Percentiles rank a stretch among this genome's conserved stretches.
Evolutionary conservation across 306 rosid species (phyloP).

Genomic region (Citrullus colocynthis): DNA sequence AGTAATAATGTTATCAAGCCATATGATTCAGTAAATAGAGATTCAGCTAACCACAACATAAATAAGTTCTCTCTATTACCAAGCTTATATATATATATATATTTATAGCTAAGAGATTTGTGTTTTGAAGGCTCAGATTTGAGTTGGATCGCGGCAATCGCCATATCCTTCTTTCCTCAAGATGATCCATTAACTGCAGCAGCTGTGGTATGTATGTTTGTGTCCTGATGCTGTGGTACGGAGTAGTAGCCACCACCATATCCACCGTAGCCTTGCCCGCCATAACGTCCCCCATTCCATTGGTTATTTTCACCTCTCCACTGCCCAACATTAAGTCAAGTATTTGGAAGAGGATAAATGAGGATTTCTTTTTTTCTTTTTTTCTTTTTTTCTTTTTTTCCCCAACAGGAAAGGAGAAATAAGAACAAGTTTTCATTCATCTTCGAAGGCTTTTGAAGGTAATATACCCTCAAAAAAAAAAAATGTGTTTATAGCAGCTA

Average conservation of each 20-base stretch:
- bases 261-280: conserved; percentile 29
- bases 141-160: background rate
- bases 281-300: conserved; percentile 46
- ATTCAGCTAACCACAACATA: conserved; percentile 2
- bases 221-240: conserved; percentile 52
- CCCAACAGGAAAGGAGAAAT: background rate
- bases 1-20: conserved; percentile 2
- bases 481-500: background rate
- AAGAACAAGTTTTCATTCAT: background rate
- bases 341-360: background rate
- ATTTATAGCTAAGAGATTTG: background rate
- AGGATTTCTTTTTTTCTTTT: too few species aligned
- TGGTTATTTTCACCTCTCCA: conserved; percentile 62
- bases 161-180: conserved; percentile 13
- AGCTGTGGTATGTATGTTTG: conserved; percentile 33
- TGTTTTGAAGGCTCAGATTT: conserved; percentile 2
- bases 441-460: background rate
- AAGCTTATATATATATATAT: background rate
- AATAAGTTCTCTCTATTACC: background rate
- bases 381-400: too few species aligned
- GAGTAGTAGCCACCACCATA: conserved; percentile 44
- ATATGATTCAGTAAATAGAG: background rate
- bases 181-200: conserved; percentile 69
- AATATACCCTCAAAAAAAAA: background rate
- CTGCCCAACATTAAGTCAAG: conserved; percentile 23